Percentiles rank a stretch among this genome's conserved stretches.
These are phyloP conservation scores for Boehmeria nivea DNA, from an alignment of 306 rosid genomes.

Conservation along the genomic window DNA sequence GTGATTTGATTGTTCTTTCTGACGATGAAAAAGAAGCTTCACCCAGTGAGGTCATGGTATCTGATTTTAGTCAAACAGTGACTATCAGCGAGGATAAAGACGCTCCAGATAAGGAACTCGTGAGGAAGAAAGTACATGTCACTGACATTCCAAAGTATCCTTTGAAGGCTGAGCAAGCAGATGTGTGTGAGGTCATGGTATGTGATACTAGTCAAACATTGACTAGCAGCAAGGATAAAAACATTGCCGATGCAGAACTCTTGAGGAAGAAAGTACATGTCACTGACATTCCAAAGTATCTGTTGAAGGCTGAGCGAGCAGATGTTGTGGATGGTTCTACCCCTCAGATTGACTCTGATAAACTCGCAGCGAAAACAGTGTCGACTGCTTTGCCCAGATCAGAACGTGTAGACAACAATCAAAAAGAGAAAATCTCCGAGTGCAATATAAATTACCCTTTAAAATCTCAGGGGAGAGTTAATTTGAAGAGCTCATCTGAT, in stretches of 20 bases:
- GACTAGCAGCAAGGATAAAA: conserved; percentile 30
- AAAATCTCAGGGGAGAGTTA: conserved; percentile 25
- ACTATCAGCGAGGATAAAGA: conserved; percentile 31
- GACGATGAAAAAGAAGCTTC: conserved; percentile 63
- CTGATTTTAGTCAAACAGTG: conserved; percentile 31
- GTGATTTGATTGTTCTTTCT: conserved; percentile 56
- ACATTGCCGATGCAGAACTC: conserved; percentile 27
- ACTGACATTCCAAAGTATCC: conserved; percentile 33
- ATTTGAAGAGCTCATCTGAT: conserved; percentile 33
- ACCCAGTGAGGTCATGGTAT: conserved; percentile 25
- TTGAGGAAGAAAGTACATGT: conserved; percentile 30
- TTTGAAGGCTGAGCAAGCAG: conserved; percentile 32
- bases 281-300: conserved; percentile 33
- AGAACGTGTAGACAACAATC: conserved; percentile 32
- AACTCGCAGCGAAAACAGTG: conserved; percentile 27
- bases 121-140: conserved; percentile 30
- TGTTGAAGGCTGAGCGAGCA: conserved; percentile 28
- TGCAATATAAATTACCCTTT: conserved; percentile 8
- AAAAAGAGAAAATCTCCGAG: conserved; percentile 37
- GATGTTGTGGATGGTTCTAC: conserved; percentile 29
- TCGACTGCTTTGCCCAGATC: conserved; percentile 30
- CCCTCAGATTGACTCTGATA: conserved; percentile 31
- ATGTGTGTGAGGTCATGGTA: conserved; percentile 27
- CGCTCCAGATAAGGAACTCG: conserved; percentile 27
- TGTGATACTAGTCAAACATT: conserved; percentile 31